Evolutionary conservation across 306 rosid genomes (phyloP).

Genomic region (Vigna hirtella): DNA sequence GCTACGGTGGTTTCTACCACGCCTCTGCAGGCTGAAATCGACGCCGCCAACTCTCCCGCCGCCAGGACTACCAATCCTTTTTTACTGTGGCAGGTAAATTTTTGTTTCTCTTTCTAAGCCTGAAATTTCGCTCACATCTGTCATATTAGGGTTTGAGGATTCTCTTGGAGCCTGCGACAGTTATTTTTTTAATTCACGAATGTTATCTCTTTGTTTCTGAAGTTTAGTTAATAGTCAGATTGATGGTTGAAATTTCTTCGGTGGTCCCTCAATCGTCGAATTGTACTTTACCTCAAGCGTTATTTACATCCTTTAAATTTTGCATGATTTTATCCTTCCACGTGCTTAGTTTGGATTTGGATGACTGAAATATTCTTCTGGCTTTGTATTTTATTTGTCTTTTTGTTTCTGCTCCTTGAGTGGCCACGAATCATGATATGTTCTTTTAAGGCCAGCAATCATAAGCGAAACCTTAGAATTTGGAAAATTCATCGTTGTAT

Average conservation of each 20-base stretch:
- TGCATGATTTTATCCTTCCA: neutral
- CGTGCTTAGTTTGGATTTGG: neutral
- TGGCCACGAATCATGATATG: neutral
- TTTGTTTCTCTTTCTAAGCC: neutral
- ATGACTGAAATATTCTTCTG: neutral
- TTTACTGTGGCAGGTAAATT: conserved; percentile 80
- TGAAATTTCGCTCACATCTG: neutral
- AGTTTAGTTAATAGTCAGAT: neutral
- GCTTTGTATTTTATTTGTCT: neutral
- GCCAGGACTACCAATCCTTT: conserved; percentile 73
- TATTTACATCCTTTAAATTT: neutral
- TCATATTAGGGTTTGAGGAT: conserved; percentile 28
- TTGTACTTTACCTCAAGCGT: neutral
- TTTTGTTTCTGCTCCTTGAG: neutral
- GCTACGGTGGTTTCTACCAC: conserved; percentile 54
- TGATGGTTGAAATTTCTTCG: neutral
- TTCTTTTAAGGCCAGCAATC: neutral
- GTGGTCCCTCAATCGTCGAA: neutral
- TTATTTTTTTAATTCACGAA: neutral
- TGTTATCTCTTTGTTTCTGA: neutral
- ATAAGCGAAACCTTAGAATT: too few relatives aligned
- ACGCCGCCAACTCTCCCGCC: conserved; percentile 46
- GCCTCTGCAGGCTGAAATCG: conserved; percentile 53
- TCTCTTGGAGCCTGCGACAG: neutral
- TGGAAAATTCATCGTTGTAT: neutral